These are phyloP conservation scores for Pseudonitzschia delicatissima DNA, from an alignment of 108 stramenopile species.

Conservation along the genomic window DNA sequence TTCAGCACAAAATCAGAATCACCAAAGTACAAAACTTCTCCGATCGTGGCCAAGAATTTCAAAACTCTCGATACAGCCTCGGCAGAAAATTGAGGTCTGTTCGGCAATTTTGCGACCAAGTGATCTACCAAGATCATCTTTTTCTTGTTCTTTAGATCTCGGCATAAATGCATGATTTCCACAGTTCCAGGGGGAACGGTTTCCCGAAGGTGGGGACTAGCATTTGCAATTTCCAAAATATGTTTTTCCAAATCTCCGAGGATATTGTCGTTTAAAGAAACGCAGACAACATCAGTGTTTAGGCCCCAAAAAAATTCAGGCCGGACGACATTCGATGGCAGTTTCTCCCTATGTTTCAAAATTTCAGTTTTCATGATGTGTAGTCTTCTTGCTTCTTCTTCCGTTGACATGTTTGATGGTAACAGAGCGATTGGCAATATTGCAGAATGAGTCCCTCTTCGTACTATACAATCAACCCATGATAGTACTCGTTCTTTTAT, in stretches of 20 bases:
- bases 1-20: slow-evolving; percentile 39
- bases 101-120: slow-evolving; percentile 34
- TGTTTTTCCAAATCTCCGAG: slow-evolving; percentile 39
- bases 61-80: slow-evolving; percentile 37
- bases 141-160: slow-evolving; percentile 38
- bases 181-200: slow-evolving; percentile 36
- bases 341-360: slow-evolving; percentile 36
- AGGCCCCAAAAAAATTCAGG: slow-evolving; percentile 37
- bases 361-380: slow-evolving; percentile 49
- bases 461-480: slow-evolving; percentile 71
- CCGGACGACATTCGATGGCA: slow-evolving; percentile 5
- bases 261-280: slow-evolving; percentile 27
- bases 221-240: slow-evolving; percentile 42
- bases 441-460: slow-evolving; percentile 52
- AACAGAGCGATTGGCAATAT: slow-evolving; percentile 73
- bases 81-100: not conserved
- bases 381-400: slow-evolving; percentile 44
- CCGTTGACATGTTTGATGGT: slow-evolving; percentile 38
- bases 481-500: slow-evolving; percentile 68
- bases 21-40: slow-evolving; percentile 54
- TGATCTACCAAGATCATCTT: slow-evolving; percentile 50
- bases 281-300: slow-evolving; percentile 32
- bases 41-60: slow-evolving; percentile 43
- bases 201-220: slow-evolving; percentile 42
- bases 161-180: slow-evolving; percentile 30